Base-by-base conservation (phyloP, 23 red algal species). In the Chondrus crispus region DNA sequence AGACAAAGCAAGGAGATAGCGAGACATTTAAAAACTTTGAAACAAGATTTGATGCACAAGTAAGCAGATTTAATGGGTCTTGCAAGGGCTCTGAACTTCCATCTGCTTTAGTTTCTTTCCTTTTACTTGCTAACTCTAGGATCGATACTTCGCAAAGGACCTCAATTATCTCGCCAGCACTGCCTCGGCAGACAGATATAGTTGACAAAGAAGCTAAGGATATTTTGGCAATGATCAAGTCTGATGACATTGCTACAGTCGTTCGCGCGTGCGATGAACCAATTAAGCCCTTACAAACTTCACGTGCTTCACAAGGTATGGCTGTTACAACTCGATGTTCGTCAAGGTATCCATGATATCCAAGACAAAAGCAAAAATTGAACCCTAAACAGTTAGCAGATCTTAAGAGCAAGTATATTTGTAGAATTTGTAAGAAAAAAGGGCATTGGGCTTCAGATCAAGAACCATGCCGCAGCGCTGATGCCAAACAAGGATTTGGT, bases 1-100 rank as follows among this genome's bases (percentile, higher is more conserved):
- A 19, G 26, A 54, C 52, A 60, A 24, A 28, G 20, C 18, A 47
- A n/a, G 24, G 41, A 32, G 8, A 83, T 28, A 83, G 32, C 2
- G 78, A 58, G 32, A 40, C 46, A 39, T 83, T 83, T 20, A 83
- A 83, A 0, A 83, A 62, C 50, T 62, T 83, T 38, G 51, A 54
- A 52, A 2, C 22, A 1, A 33, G 1, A 20, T 83, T 83, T 45
- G 14, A 53, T 58, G 78, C 78, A 28, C 24, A n/a, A 14, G 11
- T 62, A 40, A 83, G 7, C 28, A 52, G 41, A 45, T 83, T 57
- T 60, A 83, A 83, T 32, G 12, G 45, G 33, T 24, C 32, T 13
- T 53, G 45, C 26, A n/a, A 53, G 19, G 26, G 45, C 28, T 22
- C 78, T 60, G 57, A 83, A 38, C 78, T 83, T 7, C 46, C 78